phyloP scores from a whole-genome alignment of 1,284 basidiomycete species.

The Dichomitus squalens region DNA sequence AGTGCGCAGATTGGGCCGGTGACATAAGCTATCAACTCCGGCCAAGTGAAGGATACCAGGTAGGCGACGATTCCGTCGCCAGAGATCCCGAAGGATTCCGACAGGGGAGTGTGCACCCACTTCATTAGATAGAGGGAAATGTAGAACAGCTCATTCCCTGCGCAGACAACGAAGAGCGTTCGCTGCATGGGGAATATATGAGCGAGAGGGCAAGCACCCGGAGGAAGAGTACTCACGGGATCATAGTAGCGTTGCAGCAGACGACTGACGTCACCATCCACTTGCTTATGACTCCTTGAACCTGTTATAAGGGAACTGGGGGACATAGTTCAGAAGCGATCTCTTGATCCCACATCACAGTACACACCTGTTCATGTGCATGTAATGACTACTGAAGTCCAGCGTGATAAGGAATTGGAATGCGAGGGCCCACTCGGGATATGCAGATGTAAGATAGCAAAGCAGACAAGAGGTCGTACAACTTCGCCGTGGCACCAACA shows the following conservation, averaged over 20 bases:
- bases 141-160: conserved; percentile 98
- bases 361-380: conserved; percentile 97
- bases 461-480: conserved; percentile 96
- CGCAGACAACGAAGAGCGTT: conserved; percentile 92
- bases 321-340: not conserved
- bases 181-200: conserved; percentile 44
- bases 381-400: conserved; percentile 98
- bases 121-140: conserved; percentile 95
- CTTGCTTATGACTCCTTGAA: conserved; percentile 89
- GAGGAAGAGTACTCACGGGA: conserved; percentile 55
- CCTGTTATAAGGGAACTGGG: conserved; percentile 91
- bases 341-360: not conserved
- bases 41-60: conserved; percentile 68
- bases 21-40: conserved; percentile 71
- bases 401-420: conserved; percentile 97
- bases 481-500: conserved; percentile 42
- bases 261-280: conserved; percentile 89
- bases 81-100: conserved; percentile 43
- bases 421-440: conserved; percentile 79
- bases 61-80: conserved; percentile 18
- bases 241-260: conserved; percentile 96
- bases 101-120: conserved; percentile 69
- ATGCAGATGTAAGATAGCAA: conserved; percentile 91
- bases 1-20: conserved; percentile 75
- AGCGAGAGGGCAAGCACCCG: conserved; percentile 9